Evolutionary conservation across 2,329 filamentous ascomycete species (phyloP).

Genomic region (Lasiodiplodia gonubiensis): DNA sequence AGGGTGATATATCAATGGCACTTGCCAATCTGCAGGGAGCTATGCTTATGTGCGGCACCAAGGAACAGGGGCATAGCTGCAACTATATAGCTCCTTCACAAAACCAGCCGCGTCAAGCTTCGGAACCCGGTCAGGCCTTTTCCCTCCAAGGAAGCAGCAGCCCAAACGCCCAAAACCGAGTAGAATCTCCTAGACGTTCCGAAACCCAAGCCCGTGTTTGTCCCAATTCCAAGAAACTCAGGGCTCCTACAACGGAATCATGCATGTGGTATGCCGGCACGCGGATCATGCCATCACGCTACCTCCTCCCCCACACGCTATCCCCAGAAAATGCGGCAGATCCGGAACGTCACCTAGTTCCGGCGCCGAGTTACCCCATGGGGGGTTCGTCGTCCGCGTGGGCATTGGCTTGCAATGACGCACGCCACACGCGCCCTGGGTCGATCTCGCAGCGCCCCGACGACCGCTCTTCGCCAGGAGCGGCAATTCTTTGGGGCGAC

Average conservation of each 20-base stretch:
- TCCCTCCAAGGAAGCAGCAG: not conserved
- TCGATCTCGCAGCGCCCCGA: not conserved
- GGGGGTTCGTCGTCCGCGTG: not conserved
- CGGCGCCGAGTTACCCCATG: constrained; percentile 17
- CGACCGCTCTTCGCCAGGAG: not conserved
- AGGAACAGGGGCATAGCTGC: not conserved
- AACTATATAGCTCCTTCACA: not conserved
- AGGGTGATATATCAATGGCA: no score
- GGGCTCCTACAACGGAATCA: not conserved
- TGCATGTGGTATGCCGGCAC: not conserved
- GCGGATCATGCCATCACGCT: constrained; percentile 25
- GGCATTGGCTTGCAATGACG: not conserved
- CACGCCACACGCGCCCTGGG: not conserved
- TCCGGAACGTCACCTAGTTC: not conserved
- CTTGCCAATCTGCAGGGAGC: not conserved
- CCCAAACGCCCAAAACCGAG: not conserved
- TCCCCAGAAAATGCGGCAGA: not conserved
- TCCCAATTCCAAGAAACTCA: not conserved
- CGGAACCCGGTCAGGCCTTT: not conserved
- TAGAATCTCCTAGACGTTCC: not conserved
- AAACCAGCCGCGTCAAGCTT: not conserved
- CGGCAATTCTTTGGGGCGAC: constrained; percentile 10
- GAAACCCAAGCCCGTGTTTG: not conserved
- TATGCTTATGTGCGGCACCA: not conserved
- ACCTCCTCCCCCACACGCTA: not conserved